Evolutionary conservation across 805 yeast genomes (phyloP), one percentile per base, ranked within the genome.

Genomic region (Metschnikowia amazonensis): DNA sequence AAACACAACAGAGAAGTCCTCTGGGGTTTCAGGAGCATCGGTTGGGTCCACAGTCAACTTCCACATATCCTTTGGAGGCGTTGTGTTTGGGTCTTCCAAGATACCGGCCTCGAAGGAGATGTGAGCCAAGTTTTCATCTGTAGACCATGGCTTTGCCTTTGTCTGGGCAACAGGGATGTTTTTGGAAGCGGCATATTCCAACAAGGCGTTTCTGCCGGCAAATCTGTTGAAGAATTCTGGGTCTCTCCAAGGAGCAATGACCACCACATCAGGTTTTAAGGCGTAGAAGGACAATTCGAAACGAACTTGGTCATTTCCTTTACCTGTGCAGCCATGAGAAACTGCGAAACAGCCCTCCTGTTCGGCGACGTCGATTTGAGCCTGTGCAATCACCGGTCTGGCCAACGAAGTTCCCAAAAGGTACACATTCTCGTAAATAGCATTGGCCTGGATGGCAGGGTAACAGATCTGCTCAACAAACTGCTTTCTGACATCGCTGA

Each of bases 61-160:
- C 99, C 99, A 94, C 99, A 94, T 94, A 70, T 94, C 99, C 77
- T 90, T 92, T 73, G 99, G 99, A 55, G 99, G 99, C 43, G 99
- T 94, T 59, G 92, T 83, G 70, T 94, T 87, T 65, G 99, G 99
- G 74, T 94, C 96, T 75, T 94, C 99, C 63, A 94, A 81, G 58
- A 94, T 94, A 73, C 99, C 99, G 54, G 99, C 99, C 78, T 94
- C 99, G 69, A 87, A 94, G 32, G 98, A 92, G 69, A 94, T 94
- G 73, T 94, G 99, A 38, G 98, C 99, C 82, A 92, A 76, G 80
- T 94, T 94, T 76, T 94, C 99, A 69, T 94, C 99, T 47, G 99
- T 94, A 30, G 98, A 90, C 99, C 99, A 94, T 59, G 99, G 99
- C 77, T 94, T 94, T 55, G 98, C 89, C 72, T 89, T 89, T 57